Evolutionary conservation across 2,329 filamentous ascomycete genomes (phyloP).

Genomic region (Pochonia chlamydosporia): DNA sequence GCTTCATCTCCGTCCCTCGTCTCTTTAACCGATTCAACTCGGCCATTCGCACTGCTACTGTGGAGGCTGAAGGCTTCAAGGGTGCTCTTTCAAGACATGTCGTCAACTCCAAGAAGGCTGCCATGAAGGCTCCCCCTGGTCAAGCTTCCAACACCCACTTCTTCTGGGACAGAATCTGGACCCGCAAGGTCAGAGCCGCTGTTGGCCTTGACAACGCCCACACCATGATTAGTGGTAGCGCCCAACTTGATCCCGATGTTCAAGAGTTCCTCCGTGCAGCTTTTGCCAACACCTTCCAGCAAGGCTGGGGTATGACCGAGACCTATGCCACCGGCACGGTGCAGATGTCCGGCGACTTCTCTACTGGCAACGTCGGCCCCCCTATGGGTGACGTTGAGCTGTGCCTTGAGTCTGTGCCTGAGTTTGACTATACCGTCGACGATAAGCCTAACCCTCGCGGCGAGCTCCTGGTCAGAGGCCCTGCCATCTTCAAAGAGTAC

Average conservation of each 20-base stretch:
- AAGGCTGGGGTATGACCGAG: conserved; percentile 94
- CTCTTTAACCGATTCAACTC: conserved; percentile 87
- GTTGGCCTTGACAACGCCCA: conserved; percentile 71
- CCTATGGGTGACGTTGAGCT: conserved; percentile 63
- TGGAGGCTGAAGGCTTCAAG: conserved; percentile 73
- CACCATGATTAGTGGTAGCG: conserved; percentile 80
- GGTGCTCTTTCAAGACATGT: conserved; percentile 77
- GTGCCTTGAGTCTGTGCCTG: conserved; percentile 80
- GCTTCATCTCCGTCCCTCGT: conserved; percentile 83
- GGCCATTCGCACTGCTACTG: conserved; percentile 71
- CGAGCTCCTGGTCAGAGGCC: conserved; percentile 78
- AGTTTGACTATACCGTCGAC: conserved; percentile 85
- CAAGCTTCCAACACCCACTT: conserved; percentile 75
- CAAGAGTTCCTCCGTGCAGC: conserved; percentile 85
- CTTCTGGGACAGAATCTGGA: conserved; percentile 83
- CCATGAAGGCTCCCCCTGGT: conserved; percentile 63
- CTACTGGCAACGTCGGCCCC: conserved; percentile 74
- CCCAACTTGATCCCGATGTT: conserved; percentile 81
- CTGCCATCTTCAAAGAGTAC: conserved; percentile 79
- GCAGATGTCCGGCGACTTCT: conserved; percentile 67
- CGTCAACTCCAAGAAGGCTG: conserved; percentile 73
- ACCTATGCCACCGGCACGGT: conserved; percentile 73
- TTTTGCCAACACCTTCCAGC: conserved; percentile 70
- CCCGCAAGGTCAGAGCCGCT: conserved; percentile 76
- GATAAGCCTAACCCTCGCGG: conserved; percentile 89